Evolutionary conservation across 2,329 filamentous ascomycete genomes (phyloP), one percentile per base, ranked within the genome.

Genomic region (Fusarium musae): DNA sequence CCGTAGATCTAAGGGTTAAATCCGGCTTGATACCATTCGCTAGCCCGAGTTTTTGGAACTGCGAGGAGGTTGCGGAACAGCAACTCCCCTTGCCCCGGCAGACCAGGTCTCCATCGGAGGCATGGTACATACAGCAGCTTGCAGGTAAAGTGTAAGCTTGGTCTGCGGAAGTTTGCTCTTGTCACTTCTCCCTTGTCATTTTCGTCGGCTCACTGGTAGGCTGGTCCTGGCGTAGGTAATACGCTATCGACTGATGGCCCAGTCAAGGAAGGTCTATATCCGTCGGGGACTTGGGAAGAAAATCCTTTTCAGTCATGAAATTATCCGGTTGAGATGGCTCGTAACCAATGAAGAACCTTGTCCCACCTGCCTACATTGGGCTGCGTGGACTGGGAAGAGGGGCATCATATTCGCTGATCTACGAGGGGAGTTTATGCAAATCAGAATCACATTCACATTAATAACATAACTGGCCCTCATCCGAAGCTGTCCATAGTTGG

Each of bases 1-100:
- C 71, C 70, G 70, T 58, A 68, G 71, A 73, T 73, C 71, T 74
- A 74, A 46, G 62, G 62, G 66, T 74, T 74, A 74, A 73, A 74
- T 50, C 71, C 70, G 71, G 44, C 37, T 43, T 63, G 54, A 60
- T 74, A 30, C 70, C 46, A 73, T 73, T 73, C 66, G 71, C 70
- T 73, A 74, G 71, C 67, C 71, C 71, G 70, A 58, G 43, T 72
- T 74, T 70, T 73, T 71, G 71, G 71, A 74, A 74, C 66, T 72
- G 62, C 23, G 67, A 73, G 63, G 59, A 74, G 59, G 39, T n/a
- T 61, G 49, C 63, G 70, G 70, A 59, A 73, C 59, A 65, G 46
- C 52, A 67, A 36, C 58, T 59, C 67, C 62, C 70, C 70, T 73
- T 74, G 70, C 71, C 71, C 71, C 70, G 71, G 66, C 61, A 64